These are phyloP conservation scores for Yamadazyma conglobata DNA, from an alignment of 1,139 yeast species.

Conservation along the genomic window DNA sequence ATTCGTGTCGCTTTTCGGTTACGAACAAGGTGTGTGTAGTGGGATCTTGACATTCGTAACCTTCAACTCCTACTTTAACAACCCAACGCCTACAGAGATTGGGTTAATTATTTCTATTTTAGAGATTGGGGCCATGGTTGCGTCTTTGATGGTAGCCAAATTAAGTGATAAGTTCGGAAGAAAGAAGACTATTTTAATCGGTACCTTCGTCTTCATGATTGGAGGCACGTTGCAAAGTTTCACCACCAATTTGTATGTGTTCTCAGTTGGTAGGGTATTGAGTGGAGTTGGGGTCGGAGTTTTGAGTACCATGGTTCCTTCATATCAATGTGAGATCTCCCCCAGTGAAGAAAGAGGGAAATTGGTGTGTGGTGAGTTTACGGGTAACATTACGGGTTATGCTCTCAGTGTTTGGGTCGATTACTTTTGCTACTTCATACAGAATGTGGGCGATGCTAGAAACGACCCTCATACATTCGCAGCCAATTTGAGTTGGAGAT, in stretches of 20 bases:
- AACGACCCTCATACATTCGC: conserved; percentile 33
- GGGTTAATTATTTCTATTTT: conserved; percentile 51
- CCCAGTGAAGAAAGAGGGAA: conserved; percentile 55
- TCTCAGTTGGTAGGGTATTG: conserved; percentile 48
- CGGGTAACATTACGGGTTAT: conserved; percentile 53
- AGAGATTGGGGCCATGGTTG: conserved; percentile 51
- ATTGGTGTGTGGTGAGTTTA: conserved; percentile 53
- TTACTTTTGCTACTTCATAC: conserved; percentile 47
- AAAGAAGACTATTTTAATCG: conserved; percentile 45
- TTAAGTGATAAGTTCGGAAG: conserved; percentile 47
- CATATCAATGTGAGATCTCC: conserved; percentile 54
- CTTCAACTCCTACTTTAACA: conserved; percentile 39
- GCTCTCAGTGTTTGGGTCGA: conserved; percentile 55
- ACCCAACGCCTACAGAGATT: conserved; percentile 45
- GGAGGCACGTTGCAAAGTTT: conserved; percentile 52
- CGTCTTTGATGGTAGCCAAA: conserved; percentile 46
- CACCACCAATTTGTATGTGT: conserved; percentile 39
- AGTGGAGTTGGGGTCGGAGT: conserved; percentile 55
- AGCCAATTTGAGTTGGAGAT: conserved; percentile 50
- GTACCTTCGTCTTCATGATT: conserved; percentile 46
- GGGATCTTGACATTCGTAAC: conserved; percentile 57
- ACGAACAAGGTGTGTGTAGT: conserved; percentile 90
- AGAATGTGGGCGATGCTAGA: conserved; percentile 40
- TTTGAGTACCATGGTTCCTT: conserved; percentile 50
- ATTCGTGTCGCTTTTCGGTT: conserved; percentile 84